These are phyloP conservation scores for Chaetomiaceae sp. DNA, from an alignment of 2,329 filamentous ascomycete species.

Conservation along the genomic window DNA sequence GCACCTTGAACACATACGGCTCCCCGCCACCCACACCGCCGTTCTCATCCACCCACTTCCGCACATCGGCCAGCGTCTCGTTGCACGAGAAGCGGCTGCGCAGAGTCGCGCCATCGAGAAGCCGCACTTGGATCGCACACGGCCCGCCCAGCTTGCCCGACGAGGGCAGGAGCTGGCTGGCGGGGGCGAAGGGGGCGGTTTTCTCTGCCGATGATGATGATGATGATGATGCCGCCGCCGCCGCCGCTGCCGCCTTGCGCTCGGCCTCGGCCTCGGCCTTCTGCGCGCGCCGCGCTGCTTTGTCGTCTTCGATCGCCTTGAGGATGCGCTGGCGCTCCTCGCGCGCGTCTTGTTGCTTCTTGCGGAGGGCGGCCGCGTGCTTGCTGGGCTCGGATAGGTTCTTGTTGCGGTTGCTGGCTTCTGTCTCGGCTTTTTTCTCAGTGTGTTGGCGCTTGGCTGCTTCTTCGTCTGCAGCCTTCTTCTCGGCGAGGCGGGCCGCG, in stretches of 20 bases:
- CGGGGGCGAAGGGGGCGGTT: conserved; percentile 22
- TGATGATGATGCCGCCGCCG: too few relatives aligned
- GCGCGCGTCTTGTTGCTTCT: conserved; percentile 57
- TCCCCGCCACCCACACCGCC: conserved; percentile 46
- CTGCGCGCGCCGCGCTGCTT: conserved; percentile 56
- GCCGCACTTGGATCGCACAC: conserved; percentile 67
- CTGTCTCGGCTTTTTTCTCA: conserved; percentile 30
- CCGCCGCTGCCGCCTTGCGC: conserved; percentile 23
- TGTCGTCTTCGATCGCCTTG: conserved; percentile 70
- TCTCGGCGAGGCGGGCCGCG: conserved; percentile 40
- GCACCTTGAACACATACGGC: conserved; percentile 79
- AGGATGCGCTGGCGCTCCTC: conserved; percentile 67
- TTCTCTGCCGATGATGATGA: conserved; percentile 20
- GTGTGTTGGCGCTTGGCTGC: conserved; percentile 27
- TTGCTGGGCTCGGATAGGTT: conserved; percentile 34
- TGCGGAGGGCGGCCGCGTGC: conserved; percentile 52
- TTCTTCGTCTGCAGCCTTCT: conserved; percentile 41
- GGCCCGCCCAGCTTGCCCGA: conserved; percentile 25
- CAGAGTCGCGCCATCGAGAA: conserved; percentile 79
- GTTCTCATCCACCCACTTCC: conserved; percentile 68
- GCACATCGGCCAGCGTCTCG: conserved; percentile 61
- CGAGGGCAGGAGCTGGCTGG: conserved; percentile 26
- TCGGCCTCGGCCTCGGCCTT: conserved; percentile 40
- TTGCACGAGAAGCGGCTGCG: conserved; percentile 62
- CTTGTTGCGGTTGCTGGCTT: conserved; percentile 11